These are phyloP conservation scores for Fusarium incarnatum DNA, from an alignment of 2,329 filamentous ascomycete genomes.

Conservation along the genomic window DNA sequence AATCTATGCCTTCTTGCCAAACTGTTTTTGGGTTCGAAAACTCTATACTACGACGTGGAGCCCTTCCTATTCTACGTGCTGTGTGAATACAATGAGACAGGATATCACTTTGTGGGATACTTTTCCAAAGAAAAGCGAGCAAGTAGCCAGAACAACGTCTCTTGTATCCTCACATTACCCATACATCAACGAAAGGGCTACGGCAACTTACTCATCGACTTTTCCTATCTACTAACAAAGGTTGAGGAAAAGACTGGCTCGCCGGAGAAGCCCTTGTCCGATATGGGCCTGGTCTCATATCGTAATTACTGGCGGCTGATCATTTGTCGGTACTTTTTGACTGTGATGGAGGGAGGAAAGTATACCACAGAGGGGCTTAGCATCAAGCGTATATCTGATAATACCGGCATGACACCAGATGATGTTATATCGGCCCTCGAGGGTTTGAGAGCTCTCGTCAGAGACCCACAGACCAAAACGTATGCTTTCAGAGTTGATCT, in stretches of 20 bases:
- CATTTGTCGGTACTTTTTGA: conserved; percentile 84
- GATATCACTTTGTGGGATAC: conserved; percentile 98
- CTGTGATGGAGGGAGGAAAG: conserved; percentile 52
- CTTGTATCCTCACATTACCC: conserved; percentile 93
- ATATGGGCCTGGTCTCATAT: conserved; percentile 98
- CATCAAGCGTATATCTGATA: conserved; percentile 79
- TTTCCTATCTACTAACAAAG: conserved; percentile 94
- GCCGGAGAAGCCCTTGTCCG: conserved; percentile 95
- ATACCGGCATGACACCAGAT: conserved; percentile 94
- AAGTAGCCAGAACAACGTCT: conserved; percentile 96
- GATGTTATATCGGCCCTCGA: conserved; percentile 96
- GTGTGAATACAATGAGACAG: conserved; percentile 90
- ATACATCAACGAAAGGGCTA: conserved; percentile 98
- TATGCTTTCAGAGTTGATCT: conserved; percentile 92
- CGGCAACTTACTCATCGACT: conserved; percentile 95
- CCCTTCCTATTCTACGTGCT: conserved; percentile 98
- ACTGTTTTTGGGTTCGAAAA: conserved; percentile 98
- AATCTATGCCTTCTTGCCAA: conserved; percentile 97
- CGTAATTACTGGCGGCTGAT: conserved; percentile 96
- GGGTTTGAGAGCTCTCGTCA: conserved; percentile 86
- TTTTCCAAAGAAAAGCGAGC: conserved; percentile 98
- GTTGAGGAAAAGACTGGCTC: conserved; percentile 95
- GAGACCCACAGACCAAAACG: conserved; percentile 86
- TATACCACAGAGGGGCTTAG: conserved; percentile 63
- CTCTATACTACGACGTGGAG: conserved; percentile 96